Conservation (phyloP, 768 basidiomycete genomes). For the Boletus vinaceobasis region DNA sequence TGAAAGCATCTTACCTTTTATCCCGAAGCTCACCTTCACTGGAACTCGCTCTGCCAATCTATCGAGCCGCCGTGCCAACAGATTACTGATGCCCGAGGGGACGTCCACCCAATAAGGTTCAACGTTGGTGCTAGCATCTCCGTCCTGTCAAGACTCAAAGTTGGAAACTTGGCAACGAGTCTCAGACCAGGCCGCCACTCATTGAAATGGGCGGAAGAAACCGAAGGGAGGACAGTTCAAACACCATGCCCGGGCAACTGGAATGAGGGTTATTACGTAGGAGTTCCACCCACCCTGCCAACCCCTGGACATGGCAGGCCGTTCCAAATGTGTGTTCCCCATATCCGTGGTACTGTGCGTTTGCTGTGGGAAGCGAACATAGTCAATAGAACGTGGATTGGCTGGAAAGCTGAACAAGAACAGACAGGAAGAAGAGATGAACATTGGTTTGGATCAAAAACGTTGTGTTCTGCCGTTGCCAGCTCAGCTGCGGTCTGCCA, state of each 20-base stretch:
- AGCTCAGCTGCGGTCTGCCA: slow-evolving; percentile 11
- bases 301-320: not conserved
- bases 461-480: slow-evolving; percentile 3
- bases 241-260: too few species aligned
- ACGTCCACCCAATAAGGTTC: not conserved
- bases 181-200: not conserved
- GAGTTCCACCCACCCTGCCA: not conserved
- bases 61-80: slow-evolving; percentile 4
- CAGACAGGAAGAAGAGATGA: not conserved
- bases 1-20: slow-evolving; percentile 11
- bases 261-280: not conserved
- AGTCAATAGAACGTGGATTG: too few species aligned
- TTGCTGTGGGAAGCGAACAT: not conserved
- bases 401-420: not conserved
- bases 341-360: not conserved
- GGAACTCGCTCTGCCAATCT: not conserved
- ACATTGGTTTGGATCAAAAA: slow-evolving; percentile 2
- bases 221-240: not conserved
- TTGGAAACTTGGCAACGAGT: not conserved
- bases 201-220: not conserved
- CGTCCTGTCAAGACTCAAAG: not conserved
- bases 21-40: not conserved
- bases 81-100: too few species aligned
- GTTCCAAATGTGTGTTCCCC: not conserved
- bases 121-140: too few species aligned